Evolutionary conservation across 1,139 yeast genomes (phyloP).

Genomic region (Taphrina pruni): DNA sequence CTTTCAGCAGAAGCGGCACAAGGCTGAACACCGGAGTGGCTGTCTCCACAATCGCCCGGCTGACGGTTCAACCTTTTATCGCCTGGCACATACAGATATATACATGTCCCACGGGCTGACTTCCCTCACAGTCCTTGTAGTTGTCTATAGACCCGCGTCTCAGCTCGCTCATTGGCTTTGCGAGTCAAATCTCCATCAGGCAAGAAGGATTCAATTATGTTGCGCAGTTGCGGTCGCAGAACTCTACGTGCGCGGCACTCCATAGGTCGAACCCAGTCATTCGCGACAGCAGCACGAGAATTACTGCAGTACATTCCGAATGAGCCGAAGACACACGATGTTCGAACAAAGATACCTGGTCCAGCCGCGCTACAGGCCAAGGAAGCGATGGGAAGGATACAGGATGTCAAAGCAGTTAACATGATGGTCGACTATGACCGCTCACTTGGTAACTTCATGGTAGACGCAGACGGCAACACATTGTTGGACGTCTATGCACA

Average conservation of each 20-base stretch:
- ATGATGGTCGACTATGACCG: constrained; percentile 72
- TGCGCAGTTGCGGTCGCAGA: background rate
- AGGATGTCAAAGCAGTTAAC: constrained; percentile 70
- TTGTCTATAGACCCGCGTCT: too few relatives aligned
- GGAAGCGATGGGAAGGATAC: constrained; percentile 60
- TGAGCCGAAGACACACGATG: constrained; percentile 68
- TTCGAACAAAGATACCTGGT: constrained; percentile 67
- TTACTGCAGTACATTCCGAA: constrained; percentile 55
- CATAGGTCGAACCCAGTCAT: background rate
- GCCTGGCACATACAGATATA: too few relatives aligned
- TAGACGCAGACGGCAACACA: constrained; percentile 72
- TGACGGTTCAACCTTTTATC: too few relatives aligned
- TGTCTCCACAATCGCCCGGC: too few relatives aligned
- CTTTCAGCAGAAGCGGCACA: too few relatives aligned
- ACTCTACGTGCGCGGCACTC: background rate
- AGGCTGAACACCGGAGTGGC: too few relatives aligned
- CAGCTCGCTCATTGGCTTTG: too few relatives aligned
- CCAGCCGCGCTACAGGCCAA: constrained; percentile 61
- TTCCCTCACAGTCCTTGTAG: too few relatives aligned
- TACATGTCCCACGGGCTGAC: too few relatives aligned
- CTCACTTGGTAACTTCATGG: constrained; percentile 72
- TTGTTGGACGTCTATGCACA: constrained; percentile 76
- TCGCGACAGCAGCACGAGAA: constrained; percentile 23
- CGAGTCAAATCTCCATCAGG: too few relatives aligned
- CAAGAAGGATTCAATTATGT: background rate